phyloP scores from a whole-genome alignment of 371 early-diverging fungal genomes.

The Mortierella sp. region DNA sequence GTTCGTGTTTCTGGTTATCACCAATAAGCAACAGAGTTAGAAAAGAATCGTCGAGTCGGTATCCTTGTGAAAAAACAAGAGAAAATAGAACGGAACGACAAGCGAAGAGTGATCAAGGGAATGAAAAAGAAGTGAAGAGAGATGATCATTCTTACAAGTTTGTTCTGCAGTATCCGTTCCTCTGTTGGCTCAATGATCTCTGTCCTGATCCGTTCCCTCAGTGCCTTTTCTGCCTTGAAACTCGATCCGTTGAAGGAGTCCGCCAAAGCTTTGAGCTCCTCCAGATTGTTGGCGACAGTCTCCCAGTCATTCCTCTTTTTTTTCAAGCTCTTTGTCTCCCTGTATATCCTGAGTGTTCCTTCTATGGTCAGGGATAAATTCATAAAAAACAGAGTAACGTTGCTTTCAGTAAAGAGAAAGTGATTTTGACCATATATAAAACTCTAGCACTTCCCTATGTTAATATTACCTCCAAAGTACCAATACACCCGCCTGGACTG shows the following conservation, averaged over 20 bases:
- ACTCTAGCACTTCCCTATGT: not conserved
- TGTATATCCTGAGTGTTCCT: slow-evolving; percentile 33
- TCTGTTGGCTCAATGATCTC: slow-evolving; percentile 43
- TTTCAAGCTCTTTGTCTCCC: slow-evolving; percentile 34
- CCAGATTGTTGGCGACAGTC: slow-evolving; percentile 45
- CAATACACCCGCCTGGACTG: slow-evolving; percentile 43
- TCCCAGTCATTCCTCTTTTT: slow-evolving; percentile 43
- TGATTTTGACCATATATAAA: too few species aligned
- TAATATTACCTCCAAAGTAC: slow-evolving; percentile 50
- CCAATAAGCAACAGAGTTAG: not conserved
- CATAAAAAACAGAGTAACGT: not conserved
- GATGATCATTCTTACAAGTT: slow-evolving; percentile 15
- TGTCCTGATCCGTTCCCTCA: slow-evolving; percentile 17
- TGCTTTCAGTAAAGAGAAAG: not conserved
- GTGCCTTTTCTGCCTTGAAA: slow-evolving; percentile 29
- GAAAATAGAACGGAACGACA: too few species aligned
- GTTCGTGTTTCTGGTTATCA: slow-evolving; percentile 37
- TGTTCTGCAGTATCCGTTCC: slow-evolving; percentile 22
- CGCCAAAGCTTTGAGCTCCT: slow-evolving; percentile 28
- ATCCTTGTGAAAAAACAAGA: too few species aligned
- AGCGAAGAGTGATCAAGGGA: too few species aligned
- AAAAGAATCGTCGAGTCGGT: too few species aligned
- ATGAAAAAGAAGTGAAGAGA: too few species aligned
- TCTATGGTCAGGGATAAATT: slow-evolving; percentile 12
- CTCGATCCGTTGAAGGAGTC: slow-evolving; percentile 23